Evolutionary conservation across 78 protist genomes (phyloP).

Genomic region (Monosiga brevicollis): DNA sequence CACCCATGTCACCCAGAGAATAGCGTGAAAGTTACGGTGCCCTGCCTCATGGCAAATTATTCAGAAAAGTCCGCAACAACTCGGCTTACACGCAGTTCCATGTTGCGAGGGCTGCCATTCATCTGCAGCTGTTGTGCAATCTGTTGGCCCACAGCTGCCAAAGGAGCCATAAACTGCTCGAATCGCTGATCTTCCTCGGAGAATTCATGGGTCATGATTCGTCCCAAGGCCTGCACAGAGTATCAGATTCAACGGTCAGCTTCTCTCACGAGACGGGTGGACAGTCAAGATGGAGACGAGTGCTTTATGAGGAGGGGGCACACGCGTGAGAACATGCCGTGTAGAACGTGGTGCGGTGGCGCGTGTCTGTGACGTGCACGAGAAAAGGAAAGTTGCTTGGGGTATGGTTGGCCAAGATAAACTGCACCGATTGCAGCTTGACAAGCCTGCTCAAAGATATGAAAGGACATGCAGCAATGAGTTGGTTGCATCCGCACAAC

Average conservation of each 20-base stretch:
- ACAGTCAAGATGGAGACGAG: too few species aligned
- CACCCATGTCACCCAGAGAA: background rate
- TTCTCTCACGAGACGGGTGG: too few species aligned
- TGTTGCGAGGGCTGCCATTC: too few species aligned
- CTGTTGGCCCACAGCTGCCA: background rate
- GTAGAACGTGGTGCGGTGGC: constrained; percentile 25
- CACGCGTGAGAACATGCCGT: background rate
- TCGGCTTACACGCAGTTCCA: too few species aligned
- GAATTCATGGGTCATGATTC: background rate
- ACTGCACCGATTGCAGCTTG: background rate
- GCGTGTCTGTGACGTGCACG: background rate
- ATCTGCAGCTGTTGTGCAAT: background rate
- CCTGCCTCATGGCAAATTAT: background rate
- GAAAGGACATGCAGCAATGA: background rate
- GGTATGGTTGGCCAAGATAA: constrained; percentile 4
- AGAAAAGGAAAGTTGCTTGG: constrained; percentile 16
- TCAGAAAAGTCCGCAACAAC: background rate
- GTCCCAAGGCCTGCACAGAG: background rate
- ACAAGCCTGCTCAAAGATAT: background rate
- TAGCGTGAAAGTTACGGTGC: background rate
- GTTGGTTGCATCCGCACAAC: too few species aligned
- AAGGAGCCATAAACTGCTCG: background rate
- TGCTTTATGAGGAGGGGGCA: too few species aligned
- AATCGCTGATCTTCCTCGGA: background rate
- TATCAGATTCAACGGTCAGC: too few species aligned